Evolutionary conservation across 352 stramenopile genomes (phyloP), one percentile per base, ranked within the genome.

Genomic region (Hyaloperonospora brassicae): DNA sequence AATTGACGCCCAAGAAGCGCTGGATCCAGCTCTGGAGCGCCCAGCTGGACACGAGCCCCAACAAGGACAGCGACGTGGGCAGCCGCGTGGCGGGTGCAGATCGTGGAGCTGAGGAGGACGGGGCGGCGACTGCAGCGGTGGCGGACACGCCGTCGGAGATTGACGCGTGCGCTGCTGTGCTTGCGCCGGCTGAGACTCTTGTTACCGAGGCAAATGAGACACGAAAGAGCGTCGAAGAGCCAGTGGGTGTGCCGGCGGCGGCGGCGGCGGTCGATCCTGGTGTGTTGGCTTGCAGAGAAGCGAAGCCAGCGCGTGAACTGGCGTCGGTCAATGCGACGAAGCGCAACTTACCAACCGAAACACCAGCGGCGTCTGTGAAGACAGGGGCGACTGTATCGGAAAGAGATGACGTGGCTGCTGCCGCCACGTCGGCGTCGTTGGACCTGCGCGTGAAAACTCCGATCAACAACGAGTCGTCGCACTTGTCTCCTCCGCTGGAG

Each of bases 21-120:
- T 90, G 80, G 80, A 88, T 90, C 44, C 74, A 81, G 62, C 54
- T 71, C 5, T 90, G 80, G 80, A 87, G 64, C 34, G 68, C 72
- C 13, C 68, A 89, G 57, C 38, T 72, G 47, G 67, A 68, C 39
- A 59, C 42, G 2, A 27, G 27, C 3, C 3, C 3, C 27, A 7
- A 17, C 10, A 60, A 54, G 34, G 54, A 70, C 9, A 63, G 49
- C 43, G 45, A 67, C 40, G 23, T 40, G 12, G 50, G 51, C 11
- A 68, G 49, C 25, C 52, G 34, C 10, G 53, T 30, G 6, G 60
- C 63, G 22, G 17, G 31, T 2, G 25, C 31, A 38, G 60, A 62
- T 30, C 34, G 38, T 13, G n/a, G 56, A 7, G 12, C 12, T 13
- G 43, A 36, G 21, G 31, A 50, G 13, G 24, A 30, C 24, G 23